Base-by-base conservation (phyloP, 495 filamentous ascomycete genomes). In the Hypoxylon subgilvum region DNA sequence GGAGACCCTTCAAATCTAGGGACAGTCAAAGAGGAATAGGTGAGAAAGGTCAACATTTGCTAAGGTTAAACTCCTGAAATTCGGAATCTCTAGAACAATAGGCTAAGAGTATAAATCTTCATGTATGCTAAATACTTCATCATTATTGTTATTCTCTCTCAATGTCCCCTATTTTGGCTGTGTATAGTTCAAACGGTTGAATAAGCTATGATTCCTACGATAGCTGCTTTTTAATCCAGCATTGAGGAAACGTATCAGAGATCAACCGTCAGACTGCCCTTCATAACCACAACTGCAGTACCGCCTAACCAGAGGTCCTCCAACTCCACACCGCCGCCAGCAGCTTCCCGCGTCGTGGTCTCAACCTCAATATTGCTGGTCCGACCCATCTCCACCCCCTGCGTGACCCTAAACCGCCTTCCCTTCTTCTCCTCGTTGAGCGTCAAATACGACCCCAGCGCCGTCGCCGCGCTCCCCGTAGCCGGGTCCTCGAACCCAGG, bases 341-440 rank as follows among this genome's bases (percentile, higher is more conserved):
- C 70, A 42, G 81, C 78, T 23, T 69, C 74, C 31, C 81, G 13
- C 23, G 61, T 57, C 51, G 53, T 61, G 42, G 66, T 66, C 44
- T 78, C 76, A 14, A 81, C 73, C 6, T 40, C 43, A 47, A 82
- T 81, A 25, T 74, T 79, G 74, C 88, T 91, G 60, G 72, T 73
- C 52, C 88, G 73, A 0, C 86, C 88, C 86, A 91, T 92, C 74
- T 92, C 88, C 9, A 91, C 85, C 0, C 89, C 89, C 73, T 92
- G 89, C 59, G 81, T 82, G 46, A 92, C 65, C 38, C 72, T 71
- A 62, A 82, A 86, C 57, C 63, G 70, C 35, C 67, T 59, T 3
- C 55, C 62, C 17, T 57, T 52, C n/a, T 70, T 63, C 22, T 62
- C 61, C 43, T 70, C 72, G 13, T 64, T 72, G 39, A 88, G 63